Percentiles rank a stretch among this genome's conserved stretches.
Evolutionary conservation across 176 grass and related monocot genomes (phyloP).

Genomic region (Aegilops speltoides): DNA sequence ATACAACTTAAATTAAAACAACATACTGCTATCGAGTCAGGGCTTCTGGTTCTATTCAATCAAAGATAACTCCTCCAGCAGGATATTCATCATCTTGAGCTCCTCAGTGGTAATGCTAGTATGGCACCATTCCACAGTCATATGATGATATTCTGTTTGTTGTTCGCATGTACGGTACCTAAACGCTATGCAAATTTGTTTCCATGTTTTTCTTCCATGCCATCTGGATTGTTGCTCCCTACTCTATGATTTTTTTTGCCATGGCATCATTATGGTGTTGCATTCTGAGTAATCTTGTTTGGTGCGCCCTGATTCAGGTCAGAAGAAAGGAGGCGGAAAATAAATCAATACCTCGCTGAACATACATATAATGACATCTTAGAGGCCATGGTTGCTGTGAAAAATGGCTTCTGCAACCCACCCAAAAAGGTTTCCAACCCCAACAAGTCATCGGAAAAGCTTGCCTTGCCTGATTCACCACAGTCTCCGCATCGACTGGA

Average conservation of each 20-base stretch:
- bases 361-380: not conserved
- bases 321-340: not conserved
- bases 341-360: not conserved
- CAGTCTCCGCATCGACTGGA: not conserved
- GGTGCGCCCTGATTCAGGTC: not conserved
- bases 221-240: not conserved
- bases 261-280: not conserved
- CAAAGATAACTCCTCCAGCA: too few species aligned
- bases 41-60: too few species aligned
- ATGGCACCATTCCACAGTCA: too few species aligned
- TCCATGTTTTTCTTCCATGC: not conserved
- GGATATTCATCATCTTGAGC: too few species aligned
- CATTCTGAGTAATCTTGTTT: not conserved
- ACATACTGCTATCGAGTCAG: too few species aligned
- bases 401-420: slow-evolving; percentile 1
- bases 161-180: too few species aligned
- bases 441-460: not conserved
- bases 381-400: slow-evolving; percentile 1
- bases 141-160: too few species aligned
- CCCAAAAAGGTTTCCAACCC: not conserved
- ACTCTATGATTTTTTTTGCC: not conserved
- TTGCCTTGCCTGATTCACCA: not conserved
- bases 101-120: too few species aligned
- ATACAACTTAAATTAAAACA: too few species aligned
- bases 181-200: not conserved